Evolutionary conservation across 352 stramenopile species (phyloP).

Genomic region (Pythium folliculosum): DNA sequence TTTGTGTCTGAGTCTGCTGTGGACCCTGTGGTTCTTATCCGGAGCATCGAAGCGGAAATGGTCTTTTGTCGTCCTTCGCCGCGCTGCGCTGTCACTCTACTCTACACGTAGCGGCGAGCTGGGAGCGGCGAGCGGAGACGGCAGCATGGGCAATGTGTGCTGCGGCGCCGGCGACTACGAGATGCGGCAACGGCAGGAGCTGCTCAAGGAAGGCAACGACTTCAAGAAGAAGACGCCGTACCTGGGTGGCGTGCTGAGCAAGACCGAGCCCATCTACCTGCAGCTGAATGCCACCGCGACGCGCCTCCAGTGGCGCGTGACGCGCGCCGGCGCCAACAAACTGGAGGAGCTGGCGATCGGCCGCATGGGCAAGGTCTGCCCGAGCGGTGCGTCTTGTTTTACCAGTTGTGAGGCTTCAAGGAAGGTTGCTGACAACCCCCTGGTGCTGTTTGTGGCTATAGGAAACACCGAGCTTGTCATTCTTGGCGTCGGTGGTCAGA

Average conservation of each 20-base stretch:
- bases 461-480: slow-evolving; percentile 45
- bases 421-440: no score
- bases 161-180: slow-evolving; percentile 58
- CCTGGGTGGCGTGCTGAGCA: slow-evolving; percentile 61
- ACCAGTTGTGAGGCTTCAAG: no score
- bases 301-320: slow-evolving; percentile 45
- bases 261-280: slow-evolving; percentile 57
- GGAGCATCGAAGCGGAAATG: neutral
- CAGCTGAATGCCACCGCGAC: slow-evolving; percentile 56
- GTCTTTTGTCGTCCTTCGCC: no score
- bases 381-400: slow-evolving; percentile 37
- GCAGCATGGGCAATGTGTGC: slow-evolving; percentile 70
- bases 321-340: slow-evolving; percentile 35
- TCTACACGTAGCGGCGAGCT: neutral
- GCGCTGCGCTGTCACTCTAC: neutral
- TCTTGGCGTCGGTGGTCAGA: slow-evolving; percentile 53
- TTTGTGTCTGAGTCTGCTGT: no score
- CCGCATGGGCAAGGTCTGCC: slow-evolving; percentile 55
- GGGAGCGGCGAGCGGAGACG: neutral
- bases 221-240: slow-evolving; percentile 76
- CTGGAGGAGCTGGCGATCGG: slow-evolving; percentile 55
- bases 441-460: neutral
- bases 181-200: slow-evolving; percentile 56
- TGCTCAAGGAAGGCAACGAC: slow-evolving; percentile 66
- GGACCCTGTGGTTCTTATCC: slow-evolving; percentile 5